phyloP scores from a whole-genome alignment of 2,329 filamentous ascomycete species.

The Mollisiaceae sp. region DNA sequence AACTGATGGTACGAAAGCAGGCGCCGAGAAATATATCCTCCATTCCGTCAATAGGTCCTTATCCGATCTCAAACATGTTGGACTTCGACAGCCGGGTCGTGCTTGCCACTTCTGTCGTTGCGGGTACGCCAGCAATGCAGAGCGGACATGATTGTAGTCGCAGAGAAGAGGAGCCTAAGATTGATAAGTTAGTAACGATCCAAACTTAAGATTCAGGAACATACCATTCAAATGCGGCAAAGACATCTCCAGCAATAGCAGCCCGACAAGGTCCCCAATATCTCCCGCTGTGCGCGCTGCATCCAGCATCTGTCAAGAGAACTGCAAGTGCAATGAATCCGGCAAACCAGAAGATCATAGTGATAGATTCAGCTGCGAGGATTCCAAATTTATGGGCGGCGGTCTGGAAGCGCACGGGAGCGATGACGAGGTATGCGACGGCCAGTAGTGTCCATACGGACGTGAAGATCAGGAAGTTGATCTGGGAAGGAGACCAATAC shows the following conservation, averaged over 20 bases:
- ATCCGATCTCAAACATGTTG: constrained; percentile 14
- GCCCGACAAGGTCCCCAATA: constrained; percentile 31
- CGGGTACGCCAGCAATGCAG: constrained; percentile 52
- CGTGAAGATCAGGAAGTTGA: constrained; percentile 82
- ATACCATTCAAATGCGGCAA: constrained; percentile 54
- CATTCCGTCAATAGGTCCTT: background rate
- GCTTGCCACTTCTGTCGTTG: constrained; percentile 17
- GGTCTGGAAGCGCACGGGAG: constrained; percentile 65
- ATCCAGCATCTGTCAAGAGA: constrained; percentile 58
- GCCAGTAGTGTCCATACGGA: constrained; percentile 77
- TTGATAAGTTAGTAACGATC: constrained; percentile 4
- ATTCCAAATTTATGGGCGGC: constrained; percentile 69
- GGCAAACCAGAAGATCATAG: constrained; percentile 88
- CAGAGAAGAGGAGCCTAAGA: constrained; percentile 55
- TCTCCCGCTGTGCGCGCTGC: constrained; percentile 51
- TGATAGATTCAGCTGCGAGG: constrained; percentile 71
- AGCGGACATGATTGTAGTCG: constrained; percentile 54
- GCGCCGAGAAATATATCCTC: background rate
- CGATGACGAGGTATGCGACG: constrained; percentile 71
- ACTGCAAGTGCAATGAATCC: constrained; percentile 80
- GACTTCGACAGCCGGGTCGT: constrained; percentile 33
- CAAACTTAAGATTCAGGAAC: constrained; percentile 22
- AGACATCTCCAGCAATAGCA: constrained; percentile 49
- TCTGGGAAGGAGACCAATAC: constrained; percentile 55
- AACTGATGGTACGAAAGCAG: background rate